Percentiles rank a stretch among this genome's conserved stretches.
Evolutionary conservation across 768 basidiomycete species (phyloP).

Genomic region (Mycena galericulata): DNA sequence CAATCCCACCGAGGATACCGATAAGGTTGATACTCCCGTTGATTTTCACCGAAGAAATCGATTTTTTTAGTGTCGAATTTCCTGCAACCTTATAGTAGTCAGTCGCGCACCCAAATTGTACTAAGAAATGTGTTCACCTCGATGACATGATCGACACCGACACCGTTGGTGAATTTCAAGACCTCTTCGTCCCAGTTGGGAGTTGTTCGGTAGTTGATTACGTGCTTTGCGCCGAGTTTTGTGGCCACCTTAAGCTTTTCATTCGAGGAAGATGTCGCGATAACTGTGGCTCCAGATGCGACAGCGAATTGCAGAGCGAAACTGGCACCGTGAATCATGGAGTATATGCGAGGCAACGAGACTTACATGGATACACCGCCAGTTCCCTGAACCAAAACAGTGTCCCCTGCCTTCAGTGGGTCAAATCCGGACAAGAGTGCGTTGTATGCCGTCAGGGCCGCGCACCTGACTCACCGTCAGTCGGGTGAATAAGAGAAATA

Average conservation of each 20-base stretch:
- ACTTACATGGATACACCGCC: conserved; percentile 57
- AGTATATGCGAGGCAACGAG: background rate
- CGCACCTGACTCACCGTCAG: no score
- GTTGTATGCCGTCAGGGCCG: conserved; percentile 64
- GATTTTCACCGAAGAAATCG: conserved; percentile 39
- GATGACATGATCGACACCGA: conserved; percentile 38
- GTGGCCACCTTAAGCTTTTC: conserved; percentile 56
- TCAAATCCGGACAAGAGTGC: conserved; percentile 52
- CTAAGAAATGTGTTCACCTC: conserved; percentile 31
- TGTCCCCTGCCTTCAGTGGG: conserved; percentile 60
- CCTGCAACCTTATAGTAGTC: conserved; percentile 62
- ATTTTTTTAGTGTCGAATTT: conserved; percentile 49
- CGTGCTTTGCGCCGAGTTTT: conserved; percentile 54
- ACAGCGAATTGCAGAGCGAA: conserved; percentile 64
- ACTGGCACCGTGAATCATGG: conserved; percentile 36
- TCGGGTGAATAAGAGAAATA: no score
- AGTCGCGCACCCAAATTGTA: conserved; percentile 37
- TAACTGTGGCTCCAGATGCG: conserved; percentile 61
- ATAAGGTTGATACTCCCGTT: conserved; percentile 50
- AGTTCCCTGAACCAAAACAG: conserved; percentile 58
- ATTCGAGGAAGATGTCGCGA: conserved; percentile 64
- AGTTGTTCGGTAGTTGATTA: conserved; percentile 64
- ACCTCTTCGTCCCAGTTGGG: conserved; percentile 65
- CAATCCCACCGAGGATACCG: conserved; percentile 43
- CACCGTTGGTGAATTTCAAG: conserved; percentile 44